Base-by-base conservation (phyloP, 768 basidiomycete species). In the Hypsizygus marmoreus region DNA sequence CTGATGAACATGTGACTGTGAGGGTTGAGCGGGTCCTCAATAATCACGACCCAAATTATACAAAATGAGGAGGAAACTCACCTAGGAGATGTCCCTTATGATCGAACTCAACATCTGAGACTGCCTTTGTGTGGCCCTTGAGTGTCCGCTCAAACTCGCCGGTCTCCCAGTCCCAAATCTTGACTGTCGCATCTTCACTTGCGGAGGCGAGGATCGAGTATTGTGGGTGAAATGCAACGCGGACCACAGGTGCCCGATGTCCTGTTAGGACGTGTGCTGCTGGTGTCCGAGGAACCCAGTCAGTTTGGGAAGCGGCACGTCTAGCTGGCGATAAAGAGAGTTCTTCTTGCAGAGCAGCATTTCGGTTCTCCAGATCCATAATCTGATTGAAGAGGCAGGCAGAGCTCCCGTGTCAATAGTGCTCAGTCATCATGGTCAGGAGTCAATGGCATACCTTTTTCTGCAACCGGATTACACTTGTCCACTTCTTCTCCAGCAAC, bases 401-500 rank as follows among this genome's bases (percentile, higher is more conserved):
- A 42, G 20, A 25, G 41, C 57, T 28, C 43, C n/a, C 22, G 13
- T 4, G 40, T 20, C 13, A 23, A n/a, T n/a, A n/a, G n/a, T n/a
- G 28, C 49, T 50, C 39, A 36, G 2, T 10, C 11, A 39, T 1
- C 10, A 33, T 35, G 20, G 3, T 31, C 19, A 20, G 26, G 51
- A 50, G 34, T 32, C 37, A 28, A 34, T 28, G 23, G 55, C 59
- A 52, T 50, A 87, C 92, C 84, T 95, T 95, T 77, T 95, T 91
- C 73, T 97, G 95, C 63, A 97, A 68, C 54, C 95, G 80, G 47
- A 97, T 95, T 25, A 97, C 92, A 60, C 88, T 91, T 38, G 91
- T 95, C 95, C 95, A 97, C 68, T 97, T 97, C 84, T 95, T 95
- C 74, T 92, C 95, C 49, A 97, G 70, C 45, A 97, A 70, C 1